These are phyloP conservation scores for Panicum miliaceum DNA, from an alignment of 176 grass and related monocot genomes.

Conservation along the genomic window DNA sequence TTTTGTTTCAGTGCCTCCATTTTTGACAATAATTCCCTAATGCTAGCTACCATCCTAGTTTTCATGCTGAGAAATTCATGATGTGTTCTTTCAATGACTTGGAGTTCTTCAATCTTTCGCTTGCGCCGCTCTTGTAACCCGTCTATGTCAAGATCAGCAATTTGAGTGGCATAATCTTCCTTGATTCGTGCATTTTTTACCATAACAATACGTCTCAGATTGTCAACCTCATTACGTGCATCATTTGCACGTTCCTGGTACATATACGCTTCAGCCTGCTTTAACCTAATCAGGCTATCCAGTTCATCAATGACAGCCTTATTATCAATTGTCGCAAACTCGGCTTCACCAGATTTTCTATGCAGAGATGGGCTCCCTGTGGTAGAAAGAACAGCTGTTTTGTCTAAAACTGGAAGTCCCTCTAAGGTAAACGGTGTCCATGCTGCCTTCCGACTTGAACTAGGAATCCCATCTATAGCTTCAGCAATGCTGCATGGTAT, in stretches of 20 bases:
- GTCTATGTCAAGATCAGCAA: slow-evolving; percentile 53
- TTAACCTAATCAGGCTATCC: slow-evolving; percentile 78
- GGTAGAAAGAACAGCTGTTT: slow-evolving; percentile 38
- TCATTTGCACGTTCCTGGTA: slow-evolving; percentile 91
- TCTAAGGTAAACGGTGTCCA: slow-evolving; percentile 60
- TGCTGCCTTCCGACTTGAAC: slow-evolving; percentile 54
- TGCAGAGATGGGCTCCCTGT: slow-evolving; percentile 39
- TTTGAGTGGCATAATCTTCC: slow-evolving; percentile 67
- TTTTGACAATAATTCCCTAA: slow-evolving; percentile 86
- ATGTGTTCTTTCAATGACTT: slow-evolving; percentile 66
- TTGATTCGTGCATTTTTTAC: slow-evolving; percentile 66
- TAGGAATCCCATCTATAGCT: slow-evolving; percentile 55
- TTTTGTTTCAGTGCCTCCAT: slow-evolving; percentile 81
- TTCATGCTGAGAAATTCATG: slow-evolving; percentile 76
- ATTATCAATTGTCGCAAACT: slow-evolving; percentile 50
- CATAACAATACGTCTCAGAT: slow-evolving; percentile 56
- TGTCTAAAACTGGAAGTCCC: slow-evolving; percentile 55
- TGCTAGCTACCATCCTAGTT: slow-evolving; percentile 80
- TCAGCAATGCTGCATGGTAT: slow-evolving; percentile 54
- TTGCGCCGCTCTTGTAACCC: slow-evolving; percentile 78
- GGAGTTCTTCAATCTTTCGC: slow-evolving; percentile 78
- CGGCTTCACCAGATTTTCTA: slow-evolving; percentile 53
- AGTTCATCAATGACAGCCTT: slow-evolving; percentile 78
- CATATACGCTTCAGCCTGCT: slow-evolving; percentile 89
- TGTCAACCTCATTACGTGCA: slow-evolving; percentile 69